Conservation (phyloP, 73 alveolate genomes). For the Paramecium tetraurelia region DNA sequence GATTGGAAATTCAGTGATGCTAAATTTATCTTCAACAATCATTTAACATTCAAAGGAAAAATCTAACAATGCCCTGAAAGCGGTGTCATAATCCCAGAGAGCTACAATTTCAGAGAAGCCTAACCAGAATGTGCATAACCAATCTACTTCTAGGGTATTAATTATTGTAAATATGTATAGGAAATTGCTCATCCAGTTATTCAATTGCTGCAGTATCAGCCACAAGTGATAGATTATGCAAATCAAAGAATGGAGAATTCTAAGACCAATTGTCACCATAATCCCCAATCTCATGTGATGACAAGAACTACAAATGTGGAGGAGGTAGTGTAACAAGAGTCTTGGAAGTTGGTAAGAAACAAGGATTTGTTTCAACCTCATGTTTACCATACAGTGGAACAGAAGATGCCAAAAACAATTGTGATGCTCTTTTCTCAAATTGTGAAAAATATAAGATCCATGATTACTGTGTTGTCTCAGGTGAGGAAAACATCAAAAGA, state of each 20-base stretch:
- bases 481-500: conserved; percentile 85
- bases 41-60: conserved; percentile 67
- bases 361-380: conserved; percentile 72
- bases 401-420: conserved; percentile 63
- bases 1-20: conserved; percentile 78
- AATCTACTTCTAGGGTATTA: conserved; percentile 64
- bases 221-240: conserved; percentile 73
- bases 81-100: conserved; percentile 69
- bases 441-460: conserved; percentile 70
- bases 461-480: conserved; percentile 79
- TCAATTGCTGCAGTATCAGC: conserved; percentile 77
- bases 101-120: conserved; percentile 70
- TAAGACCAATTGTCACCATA: conserved; percentile 69
- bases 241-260: conserved; percentile 57
- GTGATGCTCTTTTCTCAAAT: conserved; percentile 71
- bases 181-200: conserved; percentile 74
- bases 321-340: conserved; percentile 81
- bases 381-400: conserved; percentile 75
- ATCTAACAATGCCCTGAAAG: conserved; percentile 66
- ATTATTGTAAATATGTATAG: background rate
- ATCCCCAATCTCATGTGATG: conserved; percentile 74
- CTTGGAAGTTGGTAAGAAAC: conserved; percentile 64
- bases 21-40: conserved; percentile 61
- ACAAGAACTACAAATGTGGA: conserved; percentile 70
- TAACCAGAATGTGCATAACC: conserved; percentile 65